These are phyloP conservation scores for Pseudogymnoascus sp. DNA, from an alignment of 2,329 filamentous ascomycete species.

Conservation along the genomic window DNA sequence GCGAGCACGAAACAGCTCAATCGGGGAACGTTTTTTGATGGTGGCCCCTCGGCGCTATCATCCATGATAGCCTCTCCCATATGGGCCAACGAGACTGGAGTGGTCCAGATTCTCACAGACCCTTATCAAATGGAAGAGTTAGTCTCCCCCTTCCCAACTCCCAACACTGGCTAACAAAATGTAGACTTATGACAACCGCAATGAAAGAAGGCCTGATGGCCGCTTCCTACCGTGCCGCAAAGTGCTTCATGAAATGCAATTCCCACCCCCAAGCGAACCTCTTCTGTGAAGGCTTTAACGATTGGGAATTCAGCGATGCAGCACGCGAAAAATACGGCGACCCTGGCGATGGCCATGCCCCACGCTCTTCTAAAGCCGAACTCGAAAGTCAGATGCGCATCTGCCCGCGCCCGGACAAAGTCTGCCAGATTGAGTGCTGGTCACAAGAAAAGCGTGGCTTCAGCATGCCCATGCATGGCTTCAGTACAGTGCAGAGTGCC, in stretches of 20 bases:
- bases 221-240: not conserved
- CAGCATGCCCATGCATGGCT: slow-evolving; percentile 8
- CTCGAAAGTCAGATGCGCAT: not conserved
- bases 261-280: not conserved
- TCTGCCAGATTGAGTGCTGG: slow-evolving; percentile 10
- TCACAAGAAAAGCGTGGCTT: slow-evolving; percentile 8
- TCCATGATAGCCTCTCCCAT: not conserved
- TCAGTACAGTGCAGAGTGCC: not conserved
- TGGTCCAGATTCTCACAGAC: not conserved
- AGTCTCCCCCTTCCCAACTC: not conserved
- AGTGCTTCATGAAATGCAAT: slow-evolving; percentile 9
- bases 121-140: slow-evolving; percentile 9
- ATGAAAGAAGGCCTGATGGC: slow-evolving; percentile 9
- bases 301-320: slow-evolving; percentile 1
- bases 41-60: not conserved
- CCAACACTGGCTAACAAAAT: not conserved
- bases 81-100: not conserved
- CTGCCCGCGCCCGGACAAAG: slow-evolving; percentile 5
- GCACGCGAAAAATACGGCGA: not conserved
- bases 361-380: not conserved
- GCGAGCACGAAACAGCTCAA: not conserved
- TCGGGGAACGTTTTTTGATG: slow-evolving; percentile 4
- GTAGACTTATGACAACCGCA: not conserved
- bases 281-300: slow-evolving; percentile 3
- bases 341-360: not conserved